These are phyloP conservation scores for Aureobasidium mangrovei DNA, from an alignment of 2,329 filamentous ascomycete species.

Conservation along the genomic window DNA sequence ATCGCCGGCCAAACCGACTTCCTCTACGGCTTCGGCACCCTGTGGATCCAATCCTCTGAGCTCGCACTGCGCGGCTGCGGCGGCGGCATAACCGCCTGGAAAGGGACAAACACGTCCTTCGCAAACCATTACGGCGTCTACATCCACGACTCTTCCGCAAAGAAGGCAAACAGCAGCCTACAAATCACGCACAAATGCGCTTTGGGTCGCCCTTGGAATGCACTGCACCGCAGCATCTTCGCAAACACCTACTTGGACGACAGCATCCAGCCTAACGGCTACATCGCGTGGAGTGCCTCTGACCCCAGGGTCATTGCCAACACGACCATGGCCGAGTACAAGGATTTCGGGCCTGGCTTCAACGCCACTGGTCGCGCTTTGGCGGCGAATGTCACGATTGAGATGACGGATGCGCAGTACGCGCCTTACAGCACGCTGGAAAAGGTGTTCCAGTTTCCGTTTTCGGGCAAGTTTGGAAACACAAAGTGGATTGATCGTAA, in stretches of 20 bases:
- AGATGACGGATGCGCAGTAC: conserved; percentile 36
- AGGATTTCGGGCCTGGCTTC: conserved; percentile 45
- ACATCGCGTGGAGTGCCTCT: conserved; percentile 44
- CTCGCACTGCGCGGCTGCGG: conserved; percentile 52
- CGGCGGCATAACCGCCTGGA: conserved; percentile 62
- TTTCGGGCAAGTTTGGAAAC: conserved; percentile 37
- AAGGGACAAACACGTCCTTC: conserved; percentile 57
- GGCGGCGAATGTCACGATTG: conserved; percentile 33
- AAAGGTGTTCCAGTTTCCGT: conserved; percentile 41
- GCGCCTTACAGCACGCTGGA: conserved; percentile 30
- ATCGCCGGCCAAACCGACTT: conserved; percentile 61
- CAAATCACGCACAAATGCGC: conserved; percentile 41
- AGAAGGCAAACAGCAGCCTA: conserved; percentile 45
- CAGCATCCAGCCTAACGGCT: conserved; percentile 45
- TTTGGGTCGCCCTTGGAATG: conserved; percentile 56
- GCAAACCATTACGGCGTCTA: conserved; percentile 60
- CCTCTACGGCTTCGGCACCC: conserved; percentile 59
- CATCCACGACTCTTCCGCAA: conserved; percentile 47
- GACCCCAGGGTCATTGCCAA: conserved; percentile 33
- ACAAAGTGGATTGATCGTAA: conserved; percentile 40
- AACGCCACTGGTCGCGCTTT: conserved; percentile 38
- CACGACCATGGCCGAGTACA: conserved; percentile 51
- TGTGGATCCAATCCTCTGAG: conserved; percentile 48
- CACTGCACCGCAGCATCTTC: conserved; percentile 49
- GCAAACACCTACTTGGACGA: conserved; percentile 47